A percentile compares a stretch with the other conserved stretches of the same genome.
These are phyloP conservation scores for Cladosporium phlei DNA, from an alignment of 2,329 filamentous ascomycete species.

Conservation along the genomic window DNA sequence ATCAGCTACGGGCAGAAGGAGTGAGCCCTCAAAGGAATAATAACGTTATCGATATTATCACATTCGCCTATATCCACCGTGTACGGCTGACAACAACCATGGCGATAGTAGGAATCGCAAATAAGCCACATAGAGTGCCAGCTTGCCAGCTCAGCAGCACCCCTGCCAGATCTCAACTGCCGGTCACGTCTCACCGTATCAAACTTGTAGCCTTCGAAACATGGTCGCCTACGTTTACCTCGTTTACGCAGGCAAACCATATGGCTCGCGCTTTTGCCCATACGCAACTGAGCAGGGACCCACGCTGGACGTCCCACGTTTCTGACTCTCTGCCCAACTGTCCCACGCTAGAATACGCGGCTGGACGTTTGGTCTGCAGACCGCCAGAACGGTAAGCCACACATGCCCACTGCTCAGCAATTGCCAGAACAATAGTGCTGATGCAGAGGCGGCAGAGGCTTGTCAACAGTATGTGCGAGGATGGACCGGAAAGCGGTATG, in stretches of 20 bases:
- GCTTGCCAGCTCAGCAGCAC: not conserved
- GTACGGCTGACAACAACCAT: too few relatives aligned
- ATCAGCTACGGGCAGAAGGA: not conserved
- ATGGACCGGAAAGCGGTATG: conserved; percentile 1
- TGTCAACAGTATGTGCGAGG: not conserved
- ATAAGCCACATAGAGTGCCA: not conserved
- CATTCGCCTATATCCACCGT: too few relatives aligned
- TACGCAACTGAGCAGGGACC: conserved; percentile 4
- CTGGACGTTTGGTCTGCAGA: conserved; percentile 1
- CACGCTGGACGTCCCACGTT: conserved; percentile 1
- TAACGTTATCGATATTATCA: too few relatives aligned
- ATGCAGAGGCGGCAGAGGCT: not conserved
- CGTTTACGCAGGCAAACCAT: not conserved
- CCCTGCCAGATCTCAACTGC: conserved; percentile 1
- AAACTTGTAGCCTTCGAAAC: too few relatives aligned
- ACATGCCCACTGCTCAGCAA: too few relatives aligned
- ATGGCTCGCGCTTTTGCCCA: too few relatives aligned
- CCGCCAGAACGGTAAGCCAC: not conserved
- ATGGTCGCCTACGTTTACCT: conserved; percentile 3
- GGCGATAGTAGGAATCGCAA: too few relatives aligned
- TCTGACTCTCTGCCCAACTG: conserved; percentile 2
- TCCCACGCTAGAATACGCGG: conserved; percentile 1
- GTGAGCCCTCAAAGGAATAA: not conserved
- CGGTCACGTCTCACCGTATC: not conserved
- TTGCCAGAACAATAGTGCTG: too few relatives aligned